These are phyloP conservation scores for Entrophospora sp. DNA, from an alignment of 192 early-diverging fungal genomes.

Conservation along the genomic window DNA sequence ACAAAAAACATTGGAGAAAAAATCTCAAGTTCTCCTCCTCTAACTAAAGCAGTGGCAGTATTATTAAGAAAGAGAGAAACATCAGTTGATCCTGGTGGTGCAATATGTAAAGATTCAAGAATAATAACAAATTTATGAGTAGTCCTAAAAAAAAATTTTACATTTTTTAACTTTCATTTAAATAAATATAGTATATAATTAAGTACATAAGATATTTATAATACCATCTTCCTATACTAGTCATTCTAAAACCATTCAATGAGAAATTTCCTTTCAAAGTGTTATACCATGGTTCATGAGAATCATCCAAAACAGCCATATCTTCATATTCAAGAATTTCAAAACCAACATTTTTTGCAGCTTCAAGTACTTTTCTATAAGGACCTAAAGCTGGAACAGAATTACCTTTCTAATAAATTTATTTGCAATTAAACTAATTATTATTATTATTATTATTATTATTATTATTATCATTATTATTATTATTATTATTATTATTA, in stretches of 20 bases:
- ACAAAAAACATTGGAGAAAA: slow-evolving; percentile 92
- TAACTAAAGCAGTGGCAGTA: slow-evolving; percentile 70
- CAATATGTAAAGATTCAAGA: slow-evolving; percentile 67
- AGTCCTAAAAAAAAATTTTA: slow-evolving; percentile 29
- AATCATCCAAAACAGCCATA: slow-evolving; percentile 56
- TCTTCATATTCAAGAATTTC: slow-evolving; percentile 63
- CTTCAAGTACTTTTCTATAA: slow-evolving; percentile 58
- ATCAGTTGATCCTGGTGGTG: slow-evolving; percentile 69
- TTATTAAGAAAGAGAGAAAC: slow-evolving; percentile 66
- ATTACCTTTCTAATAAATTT: slow-evolving; percentile 57
- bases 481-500: not conserved
- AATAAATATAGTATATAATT: too few relatives aligned
- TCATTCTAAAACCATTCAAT: slow-evolving; percentile 15
- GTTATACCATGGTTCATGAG: slow-evolving; percentile 71
- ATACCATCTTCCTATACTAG: slow-evolving; percentile 22
- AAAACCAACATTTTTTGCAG: slow-evolving; percentile 80
- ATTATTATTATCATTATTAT: too few relatives aligned
- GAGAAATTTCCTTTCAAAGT: slow-evolving; percentile 58
- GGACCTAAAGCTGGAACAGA: slow-evolving; percentile 73
- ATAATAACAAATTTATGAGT: slow-evolving; percentile 64
- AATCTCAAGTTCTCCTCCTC: slow-evolving; percentile 67
- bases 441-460: not conserved
- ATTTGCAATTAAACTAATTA: slow-evolving; percentile 35
- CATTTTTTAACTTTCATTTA: too few relatives aligned
- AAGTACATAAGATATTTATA: too few relatives aligned